These are phyloP conservation scores for Lanmaoa rubissima DNA, from an alignment of 768 basidiomycete genomes.

Conservation along the genomic window DNA sequence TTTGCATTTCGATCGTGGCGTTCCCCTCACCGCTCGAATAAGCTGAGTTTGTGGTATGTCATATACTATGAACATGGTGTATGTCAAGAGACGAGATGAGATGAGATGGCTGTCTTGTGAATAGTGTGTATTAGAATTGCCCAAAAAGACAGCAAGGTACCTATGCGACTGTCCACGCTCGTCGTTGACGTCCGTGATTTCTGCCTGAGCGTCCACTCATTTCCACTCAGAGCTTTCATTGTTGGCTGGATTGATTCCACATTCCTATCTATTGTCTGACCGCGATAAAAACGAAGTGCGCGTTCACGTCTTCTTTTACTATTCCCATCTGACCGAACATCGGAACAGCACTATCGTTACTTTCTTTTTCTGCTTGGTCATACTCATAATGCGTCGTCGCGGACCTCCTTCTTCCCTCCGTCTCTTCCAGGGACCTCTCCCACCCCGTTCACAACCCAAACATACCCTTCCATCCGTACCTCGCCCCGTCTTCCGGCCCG, in stretches of 20 bases:
- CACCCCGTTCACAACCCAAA: conserved; percentile 57
- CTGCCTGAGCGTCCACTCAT: neutral
- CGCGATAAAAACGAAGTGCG: conserved; percentile 3
- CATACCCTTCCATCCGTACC: conserved; percentile 70
- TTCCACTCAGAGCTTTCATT: neutral
- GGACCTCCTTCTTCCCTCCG: conserved; percentile 65
- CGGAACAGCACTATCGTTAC: neutral
- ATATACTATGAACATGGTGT: too few relatives aligned
- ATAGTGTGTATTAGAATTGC: too few relatives aligned
- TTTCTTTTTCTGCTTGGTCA: neutral
- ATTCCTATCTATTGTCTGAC: neutral
- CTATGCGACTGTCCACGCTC: neutral
- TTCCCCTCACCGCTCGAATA: neutral
- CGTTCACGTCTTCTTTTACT: too few relatives aligned
- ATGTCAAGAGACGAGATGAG: neutral
- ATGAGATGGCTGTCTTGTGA: neutral
- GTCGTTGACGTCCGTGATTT: neutral
- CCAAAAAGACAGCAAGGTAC: neutral
- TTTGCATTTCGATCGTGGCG: neutral
- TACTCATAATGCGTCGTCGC: conserved; percentile 57
- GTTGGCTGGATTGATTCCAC: conserved; percentile 3
- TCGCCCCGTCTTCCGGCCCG: conserved; percentile 46
- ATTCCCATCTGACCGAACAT: neutral
- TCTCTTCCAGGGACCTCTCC: conserved; percentile 59
- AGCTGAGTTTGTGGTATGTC: too few relatives aligned